A percentile compares a stretch with the other conserved stretches of the same genome.
Evolutionary conservation across 2,329 filamentous ascomycete genomes (phyloP).

Genomic region (Paecilomyces niveus): DNA sequence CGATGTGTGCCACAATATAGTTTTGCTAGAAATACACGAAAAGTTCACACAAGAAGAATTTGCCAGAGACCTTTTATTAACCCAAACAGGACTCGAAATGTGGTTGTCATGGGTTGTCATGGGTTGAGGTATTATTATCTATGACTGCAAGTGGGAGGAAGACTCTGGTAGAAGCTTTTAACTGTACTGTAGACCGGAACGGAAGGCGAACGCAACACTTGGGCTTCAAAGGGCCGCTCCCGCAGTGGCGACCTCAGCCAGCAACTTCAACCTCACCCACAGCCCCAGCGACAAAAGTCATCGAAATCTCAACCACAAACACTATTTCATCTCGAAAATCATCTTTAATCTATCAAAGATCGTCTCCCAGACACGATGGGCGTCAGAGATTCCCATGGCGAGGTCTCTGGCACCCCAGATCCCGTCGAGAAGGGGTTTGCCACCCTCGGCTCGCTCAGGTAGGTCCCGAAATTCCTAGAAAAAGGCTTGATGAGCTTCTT

Average conservation of each 20-base stretch:
- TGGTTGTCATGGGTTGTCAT: background rate
- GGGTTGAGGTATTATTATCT: background rate
- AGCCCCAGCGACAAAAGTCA: constrained; percentile 6
- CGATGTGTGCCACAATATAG: no score
- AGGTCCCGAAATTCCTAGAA: constrained; percentile 28
- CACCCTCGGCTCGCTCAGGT: constrained; percentile 77
- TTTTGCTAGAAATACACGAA: no score
- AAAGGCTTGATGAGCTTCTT: constrained; percentile 1
- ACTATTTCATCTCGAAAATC: constrained; percentile 12
- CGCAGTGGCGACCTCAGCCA: background rate
- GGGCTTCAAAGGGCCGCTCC: background rate
- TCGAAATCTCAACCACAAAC: constrained; percentile 12
- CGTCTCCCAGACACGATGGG: constrained; percentile 39
- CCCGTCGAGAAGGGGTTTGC: constrained; percentile 70
- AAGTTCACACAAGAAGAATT: background rate
- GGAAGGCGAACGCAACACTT: constrained; percentile 1
- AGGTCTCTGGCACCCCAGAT: constrained; percentile 49
- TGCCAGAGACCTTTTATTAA: background rate
- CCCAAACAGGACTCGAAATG: background rate
- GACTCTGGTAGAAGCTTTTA: background rate
- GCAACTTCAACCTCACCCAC: constrained; percentile 2
- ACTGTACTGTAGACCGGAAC: background rate
- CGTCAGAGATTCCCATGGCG: constrained; percentile 47
- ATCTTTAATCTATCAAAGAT: constrained; percentile 1
- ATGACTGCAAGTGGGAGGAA: background rate